phyloP scores from a whole-genome alignment of 1,139 yeast genomes.

The Sugiyamaella sp. region DNA sequence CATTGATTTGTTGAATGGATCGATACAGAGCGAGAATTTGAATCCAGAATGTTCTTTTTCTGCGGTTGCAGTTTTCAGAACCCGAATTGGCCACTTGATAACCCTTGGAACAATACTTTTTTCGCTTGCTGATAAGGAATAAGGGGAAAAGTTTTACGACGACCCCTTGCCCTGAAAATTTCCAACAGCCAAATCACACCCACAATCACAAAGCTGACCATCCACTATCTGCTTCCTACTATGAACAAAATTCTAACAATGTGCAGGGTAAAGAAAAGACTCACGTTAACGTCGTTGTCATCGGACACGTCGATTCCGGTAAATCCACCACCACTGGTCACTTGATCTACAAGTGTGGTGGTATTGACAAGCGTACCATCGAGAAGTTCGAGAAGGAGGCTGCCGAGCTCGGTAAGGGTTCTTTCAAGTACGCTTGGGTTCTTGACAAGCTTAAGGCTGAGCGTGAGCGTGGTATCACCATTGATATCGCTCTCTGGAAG shows the following conservation, averaged over 20 bases:
- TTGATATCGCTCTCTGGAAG: constrained; percentile 93
- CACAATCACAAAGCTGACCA: too few relatives aligned
- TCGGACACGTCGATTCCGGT: constrained; percentile 99
- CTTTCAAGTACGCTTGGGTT: constrained; percentile 99
- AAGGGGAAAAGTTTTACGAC: background rate
- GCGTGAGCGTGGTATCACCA: constrained; percentile 97
- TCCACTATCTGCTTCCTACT: too few relatives aligned
- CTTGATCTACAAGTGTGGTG: constrained; percentile 94
- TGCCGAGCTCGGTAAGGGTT: constrained; percentile 97
- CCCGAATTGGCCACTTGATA: background rate
- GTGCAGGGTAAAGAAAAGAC: constrained; percentile 83
- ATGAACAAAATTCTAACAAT: constrained; percentile 7
- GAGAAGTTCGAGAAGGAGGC: constrained; percentile 99
- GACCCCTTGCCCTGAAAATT: background rate
- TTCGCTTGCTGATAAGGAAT: background rate
- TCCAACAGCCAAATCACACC: too few relatives aligned
- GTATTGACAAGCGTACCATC: constrained; percentile 96
- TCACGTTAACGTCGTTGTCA: constrained; percentile 99
- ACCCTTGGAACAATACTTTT: background rate
- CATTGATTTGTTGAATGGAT: too few relatives aligned
- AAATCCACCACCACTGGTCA: constrained; percentile 98
- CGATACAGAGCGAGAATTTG: too few relatives aligned
- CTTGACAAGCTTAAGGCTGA: constrained; percentile 94
- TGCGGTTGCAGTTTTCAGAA: too few relatives aligned
- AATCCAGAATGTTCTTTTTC: too few relatives aligned